Base-by-base conservation (phyloP, 306 rosid species). In the Casuarina cunninghamiana region DNA sequence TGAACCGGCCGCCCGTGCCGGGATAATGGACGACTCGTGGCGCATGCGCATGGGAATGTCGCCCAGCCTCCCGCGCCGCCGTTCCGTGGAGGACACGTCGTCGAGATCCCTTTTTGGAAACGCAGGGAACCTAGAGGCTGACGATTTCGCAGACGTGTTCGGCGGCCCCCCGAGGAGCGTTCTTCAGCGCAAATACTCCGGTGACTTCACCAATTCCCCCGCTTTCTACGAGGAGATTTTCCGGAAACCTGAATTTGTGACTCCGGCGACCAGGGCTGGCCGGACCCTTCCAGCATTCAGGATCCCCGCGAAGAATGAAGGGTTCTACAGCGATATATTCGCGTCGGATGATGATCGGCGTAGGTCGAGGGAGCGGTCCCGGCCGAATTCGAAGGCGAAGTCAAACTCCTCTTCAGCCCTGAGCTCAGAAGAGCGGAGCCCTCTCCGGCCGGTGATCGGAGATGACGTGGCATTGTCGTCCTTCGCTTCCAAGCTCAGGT, bases 401-500 rank as follows among this genome's bases (percentile, higher is more conserved):
- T 89, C 94, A 43, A 87, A 84, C 69, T 88, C 97, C 0, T 89
- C 97, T 4, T 94, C 96, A 37, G 97, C 84, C 10, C 84, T 94
- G 73, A 92, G 97, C 84, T 94, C 97, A 8, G 98, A 92, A 87
- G 96, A 89, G 80, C 70, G 88, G 35, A 89, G 93, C 76, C 98
- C 97, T 62, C 84, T 85, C 73, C 87, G 88, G 82, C 88, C 86
- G 79, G 58, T 78, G 15, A 66, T 57, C 75, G 87, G 88, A 41
- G 97, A 92, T 70, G 97, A 92, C 79, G 91, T 87, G 83, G 92
- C 92, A 72, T 75, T 92, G 37, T 84, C 89, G n/a, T 84, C 82
- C 75, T 84, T 91, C 68, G 72, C 93, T 83, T 90, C 95, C 12
- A 89, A 89, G 81, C 93, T 88, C 83, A 94, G 98, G 98, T 92